These are phyloP conservation scores for Hypoxylon intermedium DNA, from an alignment of 495 filamentous ascomycete genomes.

Conservation along the genomic window DNA sequence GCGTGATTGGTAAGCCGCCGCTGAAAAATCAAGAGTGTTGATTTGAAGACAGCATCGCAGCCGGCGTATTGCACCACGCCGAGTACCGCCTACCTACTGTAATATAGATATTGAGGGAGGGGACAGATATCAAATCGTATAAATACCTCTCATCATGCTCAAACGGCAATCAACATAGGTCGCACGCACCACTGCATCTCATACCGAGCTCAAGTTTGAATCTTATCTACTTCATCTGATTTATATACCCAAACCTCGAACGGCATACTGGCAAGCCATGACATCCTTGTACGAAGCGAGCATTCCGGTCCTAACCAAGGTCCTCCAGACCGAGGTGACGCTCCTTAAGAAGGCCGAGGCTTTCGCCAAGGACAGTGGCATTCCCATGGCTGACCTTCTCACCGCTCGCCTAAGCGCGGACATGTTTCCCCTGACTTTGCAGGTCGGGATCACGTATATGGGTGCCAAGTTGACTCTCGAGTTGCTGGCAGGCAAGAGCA, in stretches of 20 bases:
- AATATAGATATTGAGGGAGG: no score
- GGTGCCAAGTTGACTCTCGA: conserved; percentile 35
- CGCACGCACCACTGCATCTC: no score
- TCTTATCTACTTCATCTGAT: no score
- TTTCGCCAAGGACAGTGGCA: conserved; percentile 27
- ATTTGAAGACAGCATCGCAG: no score
- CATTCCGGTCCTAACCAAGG: conserved; percentile 39
- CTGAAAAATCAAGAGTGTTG: conserved; percentile 21
- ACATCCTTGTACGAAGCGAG: conserved; percentile 41
- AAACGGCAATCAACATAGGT: no score
- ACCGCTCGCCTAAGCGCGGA: conserved; percentile 45
- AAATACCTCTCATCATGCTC: no score
- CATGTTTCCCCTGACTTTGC: conserved; percentile 59
- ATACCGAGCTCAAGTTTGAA: no score
- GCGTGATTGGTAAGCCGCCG: conserved; percentile 18
- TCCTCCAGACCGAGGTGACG: conserved; percentile 35
- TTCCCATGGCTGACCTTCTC: conserved; percentile 27
- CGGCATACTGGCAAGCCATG: no score
- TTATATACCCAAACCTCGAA: no score
- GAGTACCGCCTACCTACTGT: no score
- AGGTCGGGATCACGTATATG: conserved; percentile 50
- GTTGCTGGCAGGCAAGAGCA: conserved; percentile 8
- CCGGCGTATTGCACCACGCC: no score
- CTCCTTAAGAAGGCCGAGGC: conserved; percentile 42
- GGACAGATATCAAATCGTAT: no score